Evolutionary conservation across 2,329 filamentous ascomycete genomes (phyloP), one percentile per base, ranked within the genome.

Genomic region (Aspergillus sp.): DNA sequence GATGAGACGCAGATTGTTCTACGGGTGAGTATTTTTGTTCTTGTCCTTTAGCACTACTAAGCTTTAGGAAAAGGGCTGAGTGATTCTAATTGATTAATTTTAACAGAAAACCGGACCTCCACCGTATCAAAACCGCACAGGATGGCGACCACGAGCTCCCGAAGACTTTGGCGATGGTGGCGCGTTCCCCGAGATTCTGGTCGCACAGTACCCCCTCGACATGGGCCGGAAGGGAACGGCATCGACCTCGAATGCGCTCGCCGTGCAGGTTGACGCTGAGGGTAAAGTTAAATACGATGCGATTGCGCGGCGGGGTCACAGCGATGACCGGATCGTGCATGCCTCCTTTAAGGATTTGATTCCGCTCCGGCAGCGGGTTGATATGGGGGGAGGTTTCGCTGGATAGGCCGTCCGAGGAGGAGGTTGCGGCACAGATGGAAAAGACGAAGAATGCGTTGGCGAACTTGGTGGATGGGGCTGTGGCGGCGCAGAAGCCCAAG

Each of bases 91-190:
- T 27, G 27, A 10, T 38, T 28, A 10, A 7, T 38, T 6, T 11
- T 27, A 11, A 7, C 69, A 86, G 79, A 85, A 83, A 72, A 78
- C 81, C 45, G 90, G 90, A 12, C 90, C 90, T 46, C 93, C 93
- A 7, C 77, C 89, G 1, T 98, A 97, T 58, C 88, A 88, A 39
- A 84, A 90, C 64, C 85, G 93, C 60, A 70, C 81, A 64, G 88
- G 87, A 79, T 98, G 93, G 93, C 82, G 93, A 53, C 93, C 93
- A 29, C 85, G 91, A 59, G 78, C 78, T 33, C 81, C 86, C 51
- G 90, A 96, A 63, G 93, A 98, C 67, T 98, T 90, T 70, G 90
- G 88, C 58, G 90, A 97, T 74, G 93, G 93, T 51, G 93, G 93
- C 58, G 90, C 91, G 41, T 98, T 96, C 62, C 93, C 93, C 32